These are phyloP conservation scores for Chlorociboria aeruginascens DNA, from an alignment of 495 filamentous ascomycete genomes.

Conservation along the genomic window DNA sequence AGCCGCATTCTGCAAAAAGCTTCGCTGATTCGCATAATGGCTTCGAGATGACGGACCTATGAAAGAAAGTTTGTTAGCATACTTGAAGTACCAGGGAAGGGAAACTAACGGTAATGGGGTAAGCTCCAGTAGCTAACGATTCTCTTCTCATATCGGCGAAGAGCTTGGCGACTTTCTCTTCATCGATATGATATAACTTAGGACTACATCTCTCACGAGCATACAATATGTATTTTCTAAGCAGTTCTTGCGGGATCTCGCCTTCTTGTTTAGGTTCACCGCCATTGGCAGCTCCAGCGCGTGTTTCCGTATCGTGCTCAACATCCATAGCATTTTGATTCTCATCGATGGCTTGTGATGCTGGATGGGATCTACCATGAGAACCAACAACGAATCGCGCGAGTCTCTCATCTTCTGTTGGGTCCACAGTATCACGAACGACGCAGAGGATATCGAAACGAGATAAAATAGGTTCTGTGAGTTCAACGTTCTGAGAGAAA, in stretches of 20 bases:
- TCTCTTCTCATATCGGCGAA: constrained; percentile 96
- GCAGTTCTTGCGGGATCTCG: constrained; percentile 81
- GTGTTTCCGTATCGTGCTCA: constrained; percentile 15
- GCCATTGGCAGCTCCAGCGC: constrained; percentile 26
- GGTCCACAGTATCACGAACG: constrained; percentile 95
- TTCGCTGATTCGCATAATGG: constrained; percentile 89
- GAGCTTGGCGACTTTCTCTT: constrained; percentile 87
- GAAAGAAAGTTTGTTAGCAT: constrained; percentile 1
- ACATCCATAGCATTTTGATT: constrained; percentile 37
- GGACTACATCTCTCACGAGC: constrained; percentile 82
- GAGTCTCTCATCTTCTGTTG: constrained; percentile 85
- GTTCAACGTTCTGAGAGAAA: constrained; percentile 89
- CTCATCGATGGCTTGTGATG: constrained; percentile 38
- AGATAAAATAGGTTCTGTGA: constrained; percentile 94
- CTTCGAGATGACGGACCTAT: constrained; percentile 92
- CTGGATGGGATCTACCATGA: constrained; percentile 80
- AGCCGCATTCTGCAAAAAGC: constrained; percentile 93
- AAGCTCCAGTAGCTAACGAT: constrained; percentile 82
- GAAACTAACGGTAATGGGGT: constrained; percentile 84
- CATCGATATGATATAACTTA: constrained; percentile 95
- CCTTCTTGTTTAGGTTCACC: constrained; percentile 51
- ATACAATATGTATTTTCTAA: constrained; percentile 96
- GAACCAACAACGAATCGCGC: constrained; percentile 92
- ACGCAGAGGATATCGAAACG: constrained; percentile 99
- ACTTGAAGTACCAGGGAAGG: neutral